Conservation (phyloP, 768 basidiomycete genomes). For the Lanmaoa rubissima region DNA sequence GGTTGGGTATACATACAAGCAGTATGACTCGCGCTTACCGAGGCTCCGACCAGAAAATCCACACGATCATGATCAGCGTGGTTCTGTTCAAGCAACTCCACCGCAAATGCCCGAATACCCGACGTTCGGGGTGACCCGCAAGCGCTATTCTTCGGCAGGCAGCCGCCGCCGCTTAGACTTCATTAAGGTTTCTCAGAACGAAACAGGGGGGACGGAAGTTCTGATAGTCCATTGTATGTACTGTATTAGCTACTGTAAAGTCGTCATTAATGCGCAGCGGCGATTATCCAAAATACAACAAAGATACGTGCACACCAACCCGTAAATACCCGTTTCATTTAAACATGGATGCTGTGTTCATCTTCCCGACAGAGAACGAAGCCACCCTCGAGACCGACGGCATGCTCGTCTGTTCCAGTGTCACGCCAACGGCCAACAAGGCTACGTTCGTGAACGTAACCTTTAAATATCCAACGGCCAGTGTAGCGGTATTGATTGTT, state of each 20-base stretch:
- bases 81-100: neutral
- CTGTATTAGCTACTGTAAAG: conserved; percentile 11
- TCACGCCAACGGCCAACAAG: conserved; percentile 57
- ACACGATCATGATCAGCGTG: conserved; percentile 17
- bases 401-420: conserved; percentile 38
- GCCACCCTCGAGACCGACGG: conserved; percentile 48
- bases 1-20: neutral
- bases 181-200: neutral
- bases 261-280: conserved; percentile 14
- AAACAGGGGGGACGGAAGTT: neutral
- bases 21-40: neutral
- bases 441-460: conserved; percentile 49
- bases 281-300: conserved; percentile 14
- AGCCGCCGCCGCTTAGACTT: conserved; percentile 1
- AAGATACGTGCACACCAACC: conserved; percentile 9
- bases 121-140: conserved; percentile 18
- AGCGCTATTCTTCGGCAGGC: conserved; percentile 10
- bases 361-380: conserved; percentile 43
- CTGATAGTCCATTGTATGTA: neutral
- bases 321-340: conserved; percentile 21
- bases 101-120: neutral
- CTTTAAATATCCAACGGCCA: conserved; percentile 51
- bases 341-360: conserved; percentile 15
- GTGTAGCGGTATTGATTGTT: conserved; percentile 28
- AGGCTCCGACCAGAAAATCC: neutral